Percentiles rank a stretch among this genome's conserved stretches.
Conservation (phyloP, 495 filamentous ascomycete genomes). For the Tuber melanosporum region DNA sequence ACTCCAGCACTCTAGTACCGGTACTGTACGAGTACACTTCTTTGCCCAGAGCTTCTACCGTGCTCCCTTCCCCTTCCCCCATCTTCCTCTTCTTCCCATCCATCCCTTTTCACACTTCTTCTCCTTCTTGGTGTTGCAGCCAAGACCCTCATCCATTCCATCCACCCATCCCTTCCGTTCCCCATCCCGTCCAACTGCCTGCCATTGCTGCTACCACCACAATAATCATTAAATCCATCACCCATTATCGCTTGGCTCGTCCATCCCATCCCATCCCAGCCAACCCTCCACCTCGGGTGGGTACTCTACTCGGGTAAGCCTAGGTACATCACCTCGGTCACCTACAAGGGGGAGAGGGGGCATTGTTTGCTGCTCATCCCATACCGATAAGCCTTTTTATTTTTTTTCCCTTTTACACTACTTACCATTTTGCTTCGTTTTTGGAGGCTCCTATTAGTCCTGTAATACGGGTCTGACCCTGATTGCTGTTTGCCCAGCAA, state of each 20-base stretch:
- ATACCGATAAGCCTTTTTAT: not conserved
- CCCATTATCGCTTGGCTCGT: conserved; percentile 9
- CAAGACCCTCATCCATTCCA: conserved; percentile 24
- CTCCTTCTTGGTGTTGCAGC: conserved; percentile 15
- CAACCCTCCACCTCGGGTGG: conserved; percentile 20
- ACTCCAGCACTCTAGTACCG: conserved; percentile 1
- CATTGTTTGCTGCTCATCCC: not conserved
- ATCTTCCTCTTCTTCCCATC: conserved; percentile 3
- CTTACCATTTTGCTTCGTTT: not conserved
- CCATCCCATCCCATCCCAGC: conserved; percentile 11
- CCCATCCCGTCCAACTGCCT: conserved; percentile 9
- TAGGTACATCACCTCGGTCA: conserved; percentile 13
- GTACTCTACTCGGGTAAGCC: conserved; percentile 10
- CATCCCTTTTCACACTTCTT: conserved; percentile 28
- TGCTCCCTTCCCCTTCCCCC: conserved; percentile 10
- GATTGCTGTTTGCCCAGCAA: not conserved
- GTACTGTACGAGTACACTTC: not conserved
- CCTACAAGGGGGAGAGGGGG: not conserved
- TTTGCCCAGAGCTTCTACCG: not conserved
- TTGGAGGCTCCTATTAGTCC: not conserved
- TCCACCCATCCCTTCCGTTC: conserved; percentile 6
- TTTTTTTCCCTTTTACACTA: not conserved
- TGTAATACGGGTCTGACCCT: not conserved
- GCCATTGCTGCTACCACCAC: not conserved
- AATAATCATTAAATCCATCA: conserved; percentile 9